Base-by-base conservation (phyloP, 2,329 filamentous ascomycete genomes). In the Graphiopsis chlorocephala region DNA sequence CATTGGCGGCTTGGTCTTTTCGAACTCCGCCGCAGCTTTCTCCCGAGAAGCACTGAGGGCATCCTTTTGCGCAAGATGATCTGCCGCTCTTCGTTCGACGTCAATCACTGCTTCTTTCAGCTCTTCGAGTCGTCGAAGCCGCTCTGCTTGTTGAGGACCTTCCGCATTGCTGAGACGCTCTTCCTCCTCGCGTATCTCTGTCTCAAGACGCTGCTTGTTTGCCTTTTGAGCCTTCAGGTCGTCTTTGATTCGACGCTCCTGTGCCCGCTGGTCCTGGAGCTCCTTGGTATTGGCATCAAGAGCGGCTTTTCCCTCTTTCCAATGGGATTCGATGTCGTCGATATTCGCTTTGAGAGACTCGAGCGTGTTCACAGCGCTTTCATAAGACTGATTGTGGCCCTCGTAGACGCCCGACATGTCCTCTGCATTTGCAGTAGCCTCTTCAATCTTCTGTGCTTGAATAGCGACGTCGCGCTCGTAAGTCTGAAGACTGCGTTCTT, bases 81-180 rank as follows among this genome's bases (percentile, higher is more conserved):
- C 61, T 72, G 73, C 58, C 12, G 38, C 33, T 53, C 73, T 75
- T 20, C 72, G 70, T 64, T 77, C 78, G 4, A 86, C 82, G 35
- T 82, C 76, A 31, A 79, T 74, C 6, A 81, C 79, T 55, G 77
- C 77, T 26, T 82, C 73, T 70, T 87, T 85, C 33, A 72, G 65
- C 38, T 72, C 65, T 3, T 72, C 71, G 3, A 90, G 80, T 71
- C 89, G 83, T 20, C 80, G 78, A 38, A 86, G 77, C 71, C 88
- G 91, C 67, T 83, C 80, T 10, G 85, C 81, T 72, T 90, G 86
- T 26, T 85, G 86, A 28, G 90, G 90, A 42, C 92, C 91, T 70
- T 90, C 89, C 2, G 86, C 84, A 61, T 76, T 77, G 17, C 75
- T 75, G 45, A 97, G 82, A 4, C 88, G 87, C 56, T 79, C 75